Percentiles rank a stretch among this genome's conserved stretches.
Conservation (phyloP, 805 yeast species). For the Candida taoyuanica region DNA sequence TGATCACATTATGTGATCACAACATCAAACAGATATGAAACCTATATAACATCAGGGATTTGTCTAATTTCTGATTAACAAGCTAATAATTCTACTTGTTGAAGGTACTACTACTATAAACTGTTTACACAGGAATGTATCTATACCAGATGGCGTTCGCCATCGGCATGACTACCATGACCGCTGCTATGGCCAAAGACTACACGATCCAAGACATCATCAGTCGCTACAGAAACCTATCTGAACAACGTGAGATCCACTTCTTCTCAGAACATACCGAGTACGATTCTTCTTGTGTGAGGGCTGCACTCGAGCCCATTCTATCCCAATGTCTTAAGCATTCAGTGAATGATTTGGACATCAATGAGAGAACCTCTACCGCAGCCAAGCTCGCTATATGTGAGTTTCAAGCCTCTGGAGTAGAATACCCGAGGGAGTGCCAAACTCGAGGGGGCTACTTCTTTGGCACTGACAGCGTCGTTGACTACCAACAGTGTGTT, state of each 20-base stretch:
- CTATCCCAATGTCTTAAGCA: conserved; percentile 36
- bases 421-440: conserved; percentile 29
- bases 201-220: conserved; percentile 22
- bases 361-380: conserved; percentile 32
- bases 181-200: conserved; percentile 1
- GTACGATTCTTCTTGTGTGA: conserved; percentile 31
- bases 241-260: conserved; percentile 6
- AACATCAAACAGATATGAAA: too few relatives aligned
- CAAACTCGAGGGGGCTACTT: conserved; percentile 24
- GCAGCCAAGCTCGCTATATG: conserved; percentile 50
- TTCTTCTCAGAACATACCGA: conserved; percentile 11
- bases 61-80: too few relatives aligned
- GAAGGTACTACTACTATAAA: too few relatives aligned
- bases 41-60: too few relatives aligned
- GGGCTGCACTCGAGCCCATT: conserved; percentile 36
- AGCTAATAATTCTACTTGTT: too few relatives aligned
- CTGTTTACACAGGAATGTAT: too few relatives aligned
- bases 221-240: conserved; percentile 8
- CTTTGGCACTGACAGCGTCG: conserved; percentile 7
- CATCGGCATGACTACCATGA: too few relatives aligned
- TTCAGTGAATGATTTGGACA: conserved; percentile 36
- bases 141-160: too few relatives aligned
- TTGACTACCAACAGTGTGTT: conserved; percentile 35
- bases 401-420: conserved; percentile 46
- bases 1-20: too few relatives aligned